A percentile compares a stretch with the other conserved stretches of the same genome.
These are phyloP conservation scores for Rhizoclosmatium globosum DNA, from an alignment of 192 early-diverging fungal genomes.

Conservation along the genomic window DNA sequence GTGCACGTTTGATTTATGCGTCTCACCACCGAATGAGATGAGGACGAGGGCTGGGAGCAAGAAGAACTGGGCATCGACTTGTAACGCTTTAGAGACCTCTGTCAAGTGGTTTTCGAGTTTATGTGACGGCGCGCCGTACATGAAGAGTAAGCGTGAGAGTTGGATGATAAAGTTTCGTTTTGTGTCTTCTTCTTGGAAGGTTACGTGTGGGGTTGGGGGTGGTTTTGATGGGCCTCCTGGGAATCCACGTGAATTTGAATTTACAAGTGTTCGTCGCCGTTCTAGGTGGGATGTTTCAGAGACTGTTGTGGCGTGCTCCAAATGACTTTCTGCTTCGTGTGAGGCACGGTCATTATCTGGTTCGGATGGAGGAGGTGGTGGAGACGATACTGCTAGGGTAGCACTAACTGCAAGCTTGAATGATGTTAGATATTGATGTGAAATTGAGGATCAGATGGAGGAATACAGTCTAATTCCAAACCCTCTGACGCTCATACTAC, in stretches of 20 bases:
- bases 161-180: constrained; percentile 58
- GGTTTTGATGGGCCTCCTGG: not conserved
- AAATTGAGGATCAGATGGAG: not conserved
- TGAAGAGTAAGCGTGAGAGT: constrained; percentile 47
- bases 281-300: not conserved
- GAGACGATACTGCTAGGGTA: not conserved
- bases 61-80: constrained; percentile 49
- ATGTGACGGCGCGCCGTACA: constrained; percentile 59
- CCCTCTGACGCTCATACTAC: not conserved
- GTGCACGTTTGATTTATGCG: constrained; percentile 41
- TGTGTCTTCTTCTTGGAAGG: not conserved
- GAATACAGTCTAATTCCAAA: not conserved
- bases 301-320: too few species aligned
- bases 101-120: constrained; percentile 54
- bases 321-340: too few species aligned
- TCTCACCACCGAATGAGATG: constrained; percentile 54
- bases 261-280: not conserved
- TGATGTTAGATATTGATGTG: too few species aligned
- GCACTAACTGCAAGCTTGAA: too few species aligned
- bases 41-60: constrained; percentile 50
- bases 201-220: too few species aligned
- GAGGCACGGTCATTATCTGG: not conserved
- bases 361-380: not conserved
- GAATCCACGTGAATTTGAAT: not conserved
- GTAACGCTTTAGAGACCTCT: constrained; percentile 50